Evolutionary conservation across 1,139 yeast genomes (phyloP).

Genomic region (Saccharomycopsis hybrid): DNA sequence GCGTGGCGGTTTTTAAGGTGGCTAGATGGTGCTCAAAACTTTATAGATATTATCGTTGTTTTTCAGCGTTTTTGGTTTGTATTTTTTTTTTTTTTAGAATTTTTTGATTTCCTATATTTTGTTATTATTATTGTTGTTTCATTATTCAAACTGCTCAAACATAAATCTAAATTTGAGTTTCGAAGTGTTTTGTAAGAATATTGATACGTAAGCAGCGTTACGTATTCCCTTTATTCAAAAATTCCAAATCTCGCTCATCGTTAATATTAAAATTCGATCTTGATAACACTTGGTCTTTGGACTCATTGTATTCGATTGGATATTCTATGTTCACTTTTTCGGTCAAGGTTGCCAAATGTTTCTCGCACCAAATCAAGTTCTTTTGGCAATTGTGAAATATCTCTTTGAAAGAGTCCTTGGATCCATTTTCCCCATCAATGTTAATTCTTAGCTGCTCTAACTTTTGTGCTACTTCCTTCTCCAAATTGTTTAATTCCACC

Average conservation of each 20-base stretch:
- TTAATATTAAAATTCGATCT: slow-evolving; percentile 8
- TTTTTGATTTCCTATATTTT: no score
- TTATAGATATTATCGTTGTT: not conserved
- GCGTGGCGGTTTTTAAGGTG: not conserved
- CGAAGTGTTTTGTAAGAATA: no score
- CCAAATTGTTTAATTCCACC: slow-evolving; percentile 17
- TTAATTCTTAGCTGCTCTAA: slow-evolving; percentile 14
- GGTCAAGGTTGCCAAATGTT: slow-evolving; percentile 6
- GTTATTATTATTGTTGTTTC: no score
- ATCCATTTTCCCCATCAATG: slow-evolving; percentile 9
- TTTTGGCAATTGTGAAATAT: slow-evolving; percentile 11
- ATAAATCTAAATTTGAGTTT: no score
- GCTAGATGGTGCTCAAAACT: no score
- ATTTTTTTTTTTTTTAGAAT: no score
- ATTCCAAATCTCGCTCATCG: slow-evolving; percentile 7
- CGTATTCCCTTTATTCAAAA: not conserved
- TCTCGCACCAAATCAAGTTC: slow-evolving; percentile 18
- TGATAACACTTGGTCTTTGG: slow-evolving; percentile 16
- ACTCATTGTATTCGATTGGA: slow-evolving; percentile 21
- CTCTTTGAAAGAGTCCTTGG: slow-evolving; percentile 14
- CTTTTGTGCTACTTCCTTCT: slow-evolving; percentile 12
- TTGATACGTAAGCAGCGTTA: no score
- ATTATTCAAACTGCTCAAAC: no score
- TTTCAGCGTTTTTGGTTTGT: not conserved
- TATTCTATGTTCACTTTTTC: slow-evolving; percentile 7